These are phyloP conservation scores for Paratrimastix pyriformis DNA, from an alignment of 78 protist genomes.

Conservation along the genomic window DNA sequence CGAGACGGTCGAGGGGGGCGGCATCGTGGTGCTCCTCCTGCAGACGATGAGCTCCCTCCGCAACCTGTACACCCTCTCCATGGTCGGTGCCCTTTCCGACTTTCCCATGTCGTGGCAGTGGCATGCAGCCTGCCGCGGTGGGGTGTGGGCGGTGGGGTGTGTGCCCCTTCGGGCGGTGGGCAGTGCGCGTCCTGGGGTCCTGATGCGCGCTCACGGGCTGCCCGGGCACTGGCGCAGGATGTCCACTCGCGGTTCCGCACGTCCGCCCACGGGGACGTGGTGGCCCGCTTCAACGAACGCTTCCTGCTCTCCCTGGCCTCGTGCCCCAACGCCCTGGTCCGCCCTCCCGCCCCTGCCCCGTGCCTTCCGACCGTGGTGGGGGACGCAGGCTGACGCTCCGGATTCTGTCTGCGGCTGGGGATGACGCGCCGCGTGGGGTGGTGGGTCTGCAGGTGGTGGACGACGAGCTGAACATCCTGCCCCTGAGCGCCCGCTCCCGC, in stretches of 20 bases:
- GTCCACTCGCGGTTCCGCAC: conserved; percentile 84
- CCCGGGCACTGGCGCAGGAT: conserved; percentile 45
- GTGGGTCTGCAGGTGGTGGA: conserved; percentile 83
- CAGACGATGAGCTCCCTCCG: conserved; percentile 66
- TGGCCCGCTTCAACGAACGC: conserved; percentile 93
- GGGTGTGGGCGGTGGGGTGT: too few relatives aligned
- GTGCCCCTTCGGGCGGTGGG: too few relatives aligned
- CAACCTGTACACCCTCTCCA: conserved; percentile 77
- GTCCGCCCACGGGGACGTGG: conserved; percentile 60
- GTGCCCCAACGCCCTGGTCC: conserved; percentile 44
- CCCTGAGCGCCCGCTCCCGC: conserved; percentile 53
- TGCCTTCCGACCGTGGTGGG: too few relatives aligned
- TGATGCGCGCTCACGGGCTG: too few relatives aligned
- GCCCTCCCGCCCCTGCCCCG: too few relatives aligned
- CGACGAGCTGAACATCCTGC: conserved; percentile 86
- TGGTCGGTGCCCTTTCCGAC: too few relatives aligned
- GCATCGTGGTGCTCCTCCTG: conserved; percentile 77
- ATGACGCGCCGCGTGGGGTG: too few relatives aligned
- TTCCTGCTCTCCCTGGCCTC: conserved; percentile 83
- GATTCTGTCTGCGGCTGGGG: too few relatives aligned
- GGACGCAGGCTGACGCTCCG: too few relatives aligned
- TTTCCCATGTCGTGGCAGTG: too few relatives aligned
- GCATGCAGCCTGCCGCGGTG: too few relatives aligned
- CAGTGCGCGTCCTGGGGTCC: too few relatives aligned
- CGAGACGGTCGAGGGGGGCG: conserved; percentile 99